A percentile compares a stretch with the other conserved stretches of the same genome.
These are phyloP conservation scores for Cystobasidium pallidum DNA, from an alignment of 1,284 basidiomycete genomes.

Conservation along the genomic window DNA sequence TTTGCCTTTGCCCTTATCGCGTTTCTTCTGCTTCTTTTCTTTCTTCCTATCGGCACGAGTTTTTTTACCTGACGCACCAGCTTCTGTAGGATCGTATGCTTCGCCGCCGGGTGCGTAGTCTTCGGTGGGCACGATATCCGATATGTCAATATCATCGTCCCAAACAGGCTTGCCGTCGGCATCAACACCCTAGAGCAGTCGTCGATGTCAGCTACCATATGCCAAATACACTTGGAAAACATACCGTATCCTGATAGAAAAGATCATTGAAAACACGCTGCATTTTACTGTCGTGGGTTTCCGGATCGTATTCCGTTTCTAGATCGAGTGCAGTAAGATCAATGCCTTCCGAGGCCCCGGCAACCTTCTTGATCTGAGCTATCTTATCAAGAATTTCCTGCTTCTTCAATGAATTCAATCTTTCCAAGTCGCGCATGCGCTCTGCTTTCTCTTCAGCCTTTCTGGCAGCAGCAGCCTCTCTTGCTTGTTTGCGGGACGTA, in stretches of 20 bases:
- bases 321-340: conserved; percentile 54
- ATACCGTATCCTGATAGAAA: conserved; percentile 61
- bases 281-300: conserved; percentile 77
- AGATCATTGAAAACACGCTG: conserved; percentile 65
- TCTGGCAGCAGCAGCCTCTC: conserved; percentile 72
- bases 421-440: conserved; percentile 76
- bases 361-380: conserved; percentile 70
- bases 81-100: conserved; percentile 51
- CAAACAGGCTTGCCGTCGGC: conserved; percentile 74
- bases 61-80: conserved; percentile 45
- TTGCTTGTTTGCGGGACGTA: conserved; percentile 76
- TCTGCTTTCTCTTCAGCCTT: conserved; percentile 76
- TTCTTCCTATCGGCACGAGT: conserved; percentile 55
- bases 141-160: conserved; percentile 84
- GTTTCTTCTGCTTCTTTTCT: conserved; percentile 64
- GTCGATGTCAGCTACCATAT: not conserved
- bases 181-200: conserved; percentile 56
- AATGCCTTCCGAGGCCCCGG: conserved; percentile 57
- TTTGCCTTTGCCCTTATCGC: conserved; percentile 73
- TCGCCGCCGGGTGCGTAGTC: conserved; percentile 55
- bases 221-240: conserved; percentile 3
- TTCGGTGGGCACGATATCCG: conserved; percentile 63
- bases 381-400: conserved; percentile 78
- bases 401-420: conserved; percentile 79
- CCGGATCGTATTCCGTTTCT: conserved; percentile 75